phyloP scores from a whole-genome alignment of 257 asterid species.

The Penstemon davidsonii region DNA sequence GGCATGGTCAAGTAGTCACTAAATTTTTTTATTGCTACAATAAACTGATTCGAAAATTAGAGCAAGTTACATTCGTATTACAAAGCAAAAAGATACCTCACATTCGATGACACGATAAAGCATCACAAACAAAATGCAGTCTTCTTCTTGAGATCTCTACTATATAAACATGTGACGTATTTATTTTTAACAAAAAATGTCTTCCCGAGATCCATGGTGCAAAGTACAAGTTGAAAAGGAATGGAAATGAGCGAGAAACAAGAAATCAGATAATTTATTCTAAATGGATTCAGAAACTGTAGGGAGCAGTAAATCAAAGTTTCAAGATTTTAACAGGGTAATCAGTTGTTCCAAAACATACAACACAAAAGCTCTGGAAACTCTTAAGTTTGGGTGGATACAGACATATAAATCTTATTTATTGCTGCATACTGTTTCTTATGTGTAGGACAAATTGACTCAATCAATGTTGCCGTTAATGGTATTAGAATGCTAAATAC shows the following conservation, averaged over 20 bases:
- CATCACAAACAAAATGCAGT: not conserved
- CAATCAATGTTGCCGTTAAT: not conserved
- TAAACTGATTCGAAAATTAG: constrained; percentile 2
- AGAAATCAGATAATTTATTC: not conserved
- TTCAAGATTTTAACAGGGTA: not conserved
- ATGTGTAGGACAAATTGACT: not conserved
- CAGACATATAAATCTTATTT: not conserved
- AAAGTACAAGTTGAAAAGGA: constrained; percentile 11
- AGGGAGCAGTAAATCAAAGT: constrained; percentile 1
- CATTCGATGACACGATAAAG: constrained; percentile 16
- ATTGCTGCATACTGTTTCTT: not conserved
- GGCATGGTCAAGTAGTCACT: not conserved
- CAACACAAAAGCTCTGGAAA: not conserved
- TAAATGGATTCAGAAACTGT: constrained; percentile 2
- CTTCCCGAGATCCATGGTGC: constrained; percentile 11
- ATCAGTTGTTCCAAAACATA: not conserved
- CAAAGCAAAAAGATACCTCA: constrained; percentile 2
- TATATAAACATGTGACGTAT: not conserved
- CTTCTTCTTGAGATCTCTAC: constrained; percentile 10
- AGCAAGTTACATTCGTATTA: not conserved
- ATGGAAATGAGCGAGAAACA: constrained; percentile 8
- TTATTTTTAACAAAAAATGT: constrained; percentile 7
- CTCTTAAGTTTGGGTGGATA: not conserved
- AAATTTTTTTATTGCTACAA: constrained; percentile 8
- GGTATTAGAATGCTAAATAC: not conserved